Conservation (phyloP, 805 yeast species). For the Starmerella roubikii region DNA sequence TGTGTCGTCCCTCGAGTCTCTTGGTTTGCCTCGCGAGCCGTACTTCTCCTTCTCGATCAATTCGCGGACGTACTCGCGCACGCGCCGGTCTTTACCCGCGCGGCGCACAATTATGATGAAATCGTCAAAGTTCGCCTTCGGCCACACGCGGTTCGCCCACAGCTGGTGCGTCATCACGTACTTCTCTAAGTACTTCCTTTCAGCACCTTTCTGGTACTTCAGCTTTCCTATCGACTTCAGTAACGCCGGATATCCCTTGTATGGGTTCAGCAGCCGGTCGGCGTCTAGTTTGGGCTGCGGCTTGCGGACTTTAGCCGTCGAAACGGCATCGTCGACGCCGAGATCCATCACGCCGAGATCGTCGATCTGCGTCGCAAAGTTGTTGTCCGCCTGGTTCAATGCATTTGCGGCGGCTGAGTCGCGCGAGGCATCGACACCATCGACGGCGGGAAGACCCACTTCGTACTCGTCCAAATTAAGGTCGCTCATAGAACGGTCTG, state of each 20-base stretch:
- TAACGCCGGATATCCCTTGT: slow-evolving; percentile 46
- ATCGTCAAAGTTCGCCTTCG: slow-evolving; percentile 67
- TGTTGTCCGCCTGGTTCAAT: no score
- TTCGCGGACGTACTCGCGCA: slow-evolving; percentile 13
- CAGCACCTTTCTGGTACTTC: slow-evolving; percentile 31
- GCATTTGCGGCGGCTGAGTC: slow-evolving; percentile 7
- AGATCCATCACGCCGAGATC: slow-evolving; percentile 19
- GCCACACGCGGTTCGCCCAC: slow-evolving; percentile 67
- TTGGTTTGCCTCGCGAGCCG: neutral
- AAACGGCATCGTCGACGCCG: slow-evolving; percentile 16
- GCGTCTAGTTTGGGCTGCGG: slow-evolving; percentile 31
- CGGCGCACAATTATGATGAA: slow-evolving; percentile 41
- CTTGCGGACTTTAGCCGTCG: slow-evolving; percentile 4
- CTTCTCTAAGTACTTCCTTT: slow-evolving; percentile 36
- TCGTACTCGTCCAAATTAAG: no score
- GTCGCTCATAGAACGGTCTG: no score
- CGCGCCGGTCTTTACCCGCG: slow-evolving; percentile 30
- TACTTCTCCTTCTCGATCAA: slow-evolving; percentile 19
- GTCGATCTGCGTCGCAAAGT: slow-evolving; percentile 9
- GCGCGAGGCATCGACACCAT: no score
- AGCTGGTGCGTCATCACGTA: slow-evolving; percentile 47
- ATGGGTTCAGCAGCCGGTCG: slow-evolving; percentile 34
- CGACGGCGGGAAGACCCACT: no score
- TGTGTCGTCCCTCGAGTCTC: neutral
- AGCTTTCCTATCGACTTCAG: slow-evolving; percentile 23